phyloP scores from a whole-genome alignment of 2,329 filamentous ascomycete species.

The Alternaria arborescens region DNA sequence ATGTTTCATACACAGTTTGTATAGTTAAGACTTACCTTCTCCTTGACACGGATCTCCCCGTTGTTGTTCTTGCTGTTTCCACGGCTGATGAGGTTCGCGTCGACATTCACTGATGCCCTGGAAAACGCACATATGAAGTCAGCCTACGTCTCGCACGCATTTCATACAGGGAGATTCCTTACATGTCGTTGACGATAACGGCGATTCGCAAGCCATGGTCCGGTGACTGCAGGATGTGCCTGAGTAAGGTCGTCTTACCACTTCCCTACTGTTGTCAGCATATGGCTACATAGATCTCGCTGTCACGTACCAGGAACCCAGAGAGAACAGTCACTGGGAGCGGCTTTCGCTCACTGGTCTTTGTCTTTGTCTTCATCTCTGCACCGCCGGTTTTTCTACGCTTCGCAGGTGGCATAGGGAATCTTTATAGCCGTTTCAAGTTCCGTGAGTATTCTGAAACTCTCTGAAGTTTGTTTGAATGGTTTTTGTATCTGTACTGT shows the following conservation, averaged over 20 bases:
- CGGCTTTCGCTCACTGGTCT: slow-evolving; percentile 35
- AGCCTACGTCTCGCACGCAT: background rate
- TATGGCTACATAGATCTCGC: background rate
- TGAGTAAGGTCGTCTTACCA: slow-evolving; percentile 75
- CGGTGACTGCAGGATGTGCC: slow-evolving; percentile 70
- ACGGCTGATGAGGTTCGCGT: slow-evolving; percentile 68
- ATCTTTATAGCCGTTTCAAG: background rate
- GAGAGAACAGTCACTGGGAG: slow-evolving; percentile 69
- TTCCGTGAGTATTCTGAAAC: background rate
- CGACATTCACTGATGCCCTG: slow-evolving; percentile 69
- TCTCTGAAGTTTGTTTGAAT: slow-evolving; percentile 6
- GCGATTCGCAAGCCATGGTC: slow-evolving; percentile 74
- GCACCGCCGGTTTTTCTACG: slow-evolving; percentile 25
- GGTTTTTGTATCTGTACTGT: slow-evolving; percentile 29
- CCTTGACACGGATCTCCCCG: slow-evolving; percentile 63
- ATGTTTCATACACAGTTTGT: background rate
- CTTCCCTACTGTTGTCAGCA: slow-evolving; percentile 62
- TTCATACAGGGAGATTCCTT: background rate
- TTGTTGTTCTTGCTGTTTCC: slow-evolving; percentile 17
- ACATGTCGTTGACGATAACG: slow-evolving; percentile 69
- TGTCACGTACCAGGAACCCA: slow-evolving; percentile 62
- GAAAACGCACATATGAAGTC: background rate
- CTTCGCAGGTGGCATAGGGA: slow-evolving; percentile 32
- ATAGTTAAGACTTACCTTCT: slow-evolving; percentile 56
- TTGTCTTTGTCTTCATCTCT: slow-evolving; percentile 15